Evolutionary conservation across 2,329 filamentous ascomycete species (phyloP), one percentile per base, ranked within the genome.

Genomic region (Diplodia scrobiculata): DNA sequence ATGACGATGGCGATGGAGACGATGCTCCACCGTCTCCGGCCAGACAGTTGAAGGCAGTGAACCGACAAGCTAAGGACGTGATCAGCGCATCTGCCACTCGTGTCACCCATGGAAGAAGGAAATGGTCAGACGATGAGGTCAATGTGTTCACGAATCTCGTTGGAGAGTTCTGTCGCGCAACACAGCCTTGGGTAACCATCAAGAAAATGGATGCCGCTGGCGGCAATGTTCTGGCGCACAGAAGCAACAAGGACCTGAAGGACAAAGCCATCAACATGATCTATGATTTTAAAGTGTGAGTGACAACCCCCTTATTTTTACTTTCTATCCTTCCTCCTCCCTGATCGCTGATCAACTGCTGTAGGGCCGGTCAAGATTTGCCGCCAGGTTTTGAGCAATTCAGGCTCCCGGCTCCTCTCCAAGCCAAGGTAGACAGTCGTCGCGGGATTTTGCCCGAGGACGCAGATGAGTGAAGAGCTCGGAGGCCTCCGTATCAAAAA

Each of bases 181-280:
- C 14, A 55, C 65, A 63, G 25, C 55, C 48, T 1, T 66, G 50
- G 48, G 48, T 48, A 19, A 5, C 2, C 3, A 66, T 66, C 27
- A 66, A 66, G 25, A 9, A 50, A 10, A 36, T 11, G n/a, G 65
- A 66, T 51, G 27, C 41, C 6, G 32, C 14, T 10, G 17, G 54
- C 17, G 27, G n/a, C 13, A 36, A 66, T 5, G 17, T 63, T 6
- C 64, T 77, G 21, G 70, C 75, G 11, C 69, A 73, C 3, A 78
- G 85, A 1, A 77, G 73, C 5, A 83, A 87, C 67, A 83, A 85
- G 2, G 82, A 84, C 52, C 68, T 87, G 7, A 81, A 81, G 68
- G 79, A 81, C 53, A 81, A 81, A 68, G 78, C 74, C 13, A 71
- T 77, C 58, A 79, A 74, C 51, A 76, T 81, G 72, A 77, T 78